Conservation (phyloP, 306 rosid species). For the Quercus engelmannii region DNA sequence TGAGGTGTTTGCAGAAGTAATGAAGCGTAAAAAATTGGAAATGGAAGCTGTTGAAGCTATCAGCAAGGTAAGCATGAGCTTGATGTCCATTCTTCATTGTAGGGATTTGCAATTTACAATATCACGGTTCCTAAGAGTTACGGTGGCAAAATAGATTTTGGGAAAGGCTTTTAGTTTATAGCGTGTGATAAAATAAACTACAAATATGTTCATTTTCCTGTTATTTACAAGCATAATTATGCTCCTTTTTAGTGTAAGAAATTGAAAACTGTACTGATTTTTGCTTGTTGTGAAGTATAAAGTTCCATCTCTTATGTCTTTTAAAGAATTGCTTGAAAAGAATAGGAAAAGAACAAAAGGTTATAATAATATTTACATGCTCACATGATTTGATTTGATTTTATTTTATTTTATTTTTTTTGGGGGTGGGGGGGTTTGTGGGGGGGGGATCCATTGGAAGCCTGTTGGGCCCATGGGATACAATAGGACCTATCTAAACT, state of each 20-base stretch:
- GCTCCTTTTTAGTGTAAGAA: slow-evolving; percentile 4
- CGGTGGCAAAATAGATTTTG: background rate
- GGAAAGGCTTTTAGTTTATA: background rate
- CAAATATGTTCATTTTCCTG: slow-evolving; percentile 1
- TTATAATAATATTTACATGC: background rate
- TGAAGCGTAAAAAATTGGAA: slow-evolving; percentile 50
- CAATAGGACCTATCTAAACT: background rate
- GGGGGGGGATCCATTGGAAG: background rate
- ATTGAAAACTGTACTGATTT: slow-evolving; percentile 5
- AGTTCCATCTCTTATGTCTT: background rate
- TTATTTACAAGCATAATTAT: slow-evolving; percentile 6
- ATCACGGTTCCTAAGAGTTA: background rate
- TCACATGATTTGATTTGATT: background rate
- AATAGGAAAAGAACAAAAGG: slow-evolving; percentile 2
- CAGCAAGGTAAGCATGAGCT: slow-evolving; percentile 47
- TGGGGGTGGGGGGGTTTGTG: no score
- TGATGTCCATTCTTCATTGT: background rate
- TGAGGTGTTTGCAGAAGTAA: slow-evolving; percentile 36
- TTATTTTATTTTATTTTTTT: background rate
- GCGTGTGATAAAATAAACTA: background rate
- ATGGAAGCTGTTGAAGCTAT: slow-evolving; percentile 53
- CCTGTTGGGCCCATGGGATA: background rate
- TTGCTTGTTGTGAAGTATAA: slow-evolving; percentile 8
- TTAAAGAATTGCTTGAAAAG: slow-evolving; percentile 9
- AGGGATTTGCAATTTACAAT: background rate